Percentiles rank a stretch among this genome's conserved stretches.
phyloP scores from a whole-genome alignment of 192 early-diverging fungal species.

The Podila horticola region DNA sequence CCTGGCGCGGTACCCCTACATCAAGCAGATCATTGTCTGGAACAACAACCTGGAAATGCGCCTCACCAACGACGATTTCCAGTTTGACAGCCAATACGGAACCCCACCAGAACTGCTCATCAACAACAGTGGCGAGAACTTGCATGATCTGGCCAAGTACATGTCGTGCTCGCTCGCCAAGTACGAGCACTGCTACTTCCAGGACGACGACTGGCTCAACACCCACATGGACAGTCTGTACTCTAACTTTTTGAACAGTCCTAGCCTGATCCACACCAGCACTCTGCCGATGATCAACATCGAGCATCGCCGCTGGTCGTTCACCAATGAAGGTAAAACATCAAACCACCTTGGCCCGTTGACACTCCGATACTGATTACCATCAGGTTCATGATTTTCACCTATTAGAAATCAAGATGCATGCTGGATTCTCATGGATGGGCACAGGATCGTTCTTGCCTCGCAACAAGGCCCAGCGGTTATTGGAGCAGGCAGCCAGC shows the following conservation, averaged over 20 bases:
- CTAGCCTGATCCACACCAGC: conserved; percentile 64
- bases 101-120: conserved; percentile 48
- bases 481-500: conserved; percentile 62
- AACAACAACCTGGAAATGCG: conserved; percentile 55
- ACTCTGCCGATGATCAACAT: conserved; percentile 60
- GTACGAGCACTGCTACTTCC: conserved; percentile 66
- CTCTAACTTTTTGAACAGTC: conserved; percentile 64
- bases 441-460: conserved; percentile 62
- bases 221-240: conserved; percentile 65
- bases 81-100: conserved; percentile 24
- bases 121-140: conserved; percentile 57
- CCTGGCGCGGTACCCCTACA: conserved; percentile 61
- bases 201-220: conserved; percentile 67
- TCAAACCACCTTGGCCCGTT: not conserved
- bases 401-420: conserved; percentile 55
- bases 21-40: conserved; percentile 64
- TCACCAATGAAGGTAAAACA: conserved; percentile 58
- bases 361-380: no score
- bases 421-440: conserved; percentile 65
- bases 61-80: conserved; percentile 37
- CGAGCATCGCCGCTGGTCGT: conserved; percentile 62
- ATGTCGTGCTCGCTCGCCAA: conserved; percentile 62
- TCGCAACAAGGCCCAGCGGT: conserved; percentile 57
- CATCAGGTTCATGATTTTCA: no score
- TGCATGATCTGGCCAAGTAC: conserved; percentile 65